Percentiles rank a stretch among this genome's conserved stretches.
These are phyloP conservation scores for Acanthamoeba healyi DNA, from an alignment of 208 protist species.

Conservation along the genomic window DNA sequence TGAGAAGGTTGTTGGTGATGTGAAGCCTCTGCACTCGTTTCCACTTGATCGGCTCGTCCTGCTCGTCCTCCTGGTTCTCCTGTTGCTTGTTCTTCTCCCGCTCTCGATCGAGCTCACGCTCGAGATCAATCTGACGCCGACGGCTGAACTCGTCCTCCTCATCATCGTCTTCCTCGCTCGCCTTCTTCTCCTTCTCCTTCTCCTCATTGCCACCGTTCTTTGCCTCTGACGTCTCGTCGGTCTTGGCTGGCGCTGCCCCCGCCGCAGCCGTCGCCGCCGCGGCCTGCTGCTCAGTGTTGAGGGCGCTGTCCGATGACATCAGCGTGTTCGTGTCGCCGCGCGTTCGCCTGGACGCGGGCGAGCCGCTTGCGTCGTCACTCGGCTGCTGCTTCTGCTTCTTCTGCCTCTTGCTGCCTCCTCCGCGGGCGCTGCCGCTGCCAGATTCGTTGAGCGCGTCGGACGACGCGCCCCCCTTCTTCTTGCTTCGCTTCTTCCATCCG, in stretches of 20 bases:
- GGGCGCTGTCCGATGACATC: background rate
- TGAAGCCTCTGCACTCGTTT: conserved; percentile 9
- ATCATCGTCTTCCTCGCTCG: background rate
- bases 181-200: background rate
- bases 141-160: background rate
- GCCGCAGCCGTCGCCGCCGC: background rate
- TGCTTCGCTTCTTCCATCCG: background rate
- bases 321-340: background rate
- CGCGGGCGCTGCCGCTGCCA: background rate
- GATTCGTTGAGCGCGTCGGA: background rate
- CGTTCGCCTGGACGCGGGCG: background rate
- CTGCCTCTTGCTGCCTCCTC: background rate
- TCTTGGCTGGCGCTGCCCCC: background rate
- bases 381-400: background rate
- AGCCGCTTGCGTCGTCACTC: background rate
- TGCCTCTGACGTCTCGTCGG: background rate
- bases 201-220: background rate
- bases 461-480: background rate
- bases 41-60: conserved; percentile 50
- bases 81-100: conserved; percentile 8
- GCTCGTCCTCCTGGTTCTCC: conserved; percentile 15
- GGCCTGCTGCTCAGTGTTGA: background rate
- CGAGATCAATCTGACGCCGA: conserved; percentile 23
- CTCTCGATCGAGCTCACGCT: conserved; percentile 38
- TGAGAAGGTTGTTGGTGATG: conserved; percentile 65